Conservation (phyloP, 495 filamentous ascomycete species). For the Cryomyces minteri region DNA sequence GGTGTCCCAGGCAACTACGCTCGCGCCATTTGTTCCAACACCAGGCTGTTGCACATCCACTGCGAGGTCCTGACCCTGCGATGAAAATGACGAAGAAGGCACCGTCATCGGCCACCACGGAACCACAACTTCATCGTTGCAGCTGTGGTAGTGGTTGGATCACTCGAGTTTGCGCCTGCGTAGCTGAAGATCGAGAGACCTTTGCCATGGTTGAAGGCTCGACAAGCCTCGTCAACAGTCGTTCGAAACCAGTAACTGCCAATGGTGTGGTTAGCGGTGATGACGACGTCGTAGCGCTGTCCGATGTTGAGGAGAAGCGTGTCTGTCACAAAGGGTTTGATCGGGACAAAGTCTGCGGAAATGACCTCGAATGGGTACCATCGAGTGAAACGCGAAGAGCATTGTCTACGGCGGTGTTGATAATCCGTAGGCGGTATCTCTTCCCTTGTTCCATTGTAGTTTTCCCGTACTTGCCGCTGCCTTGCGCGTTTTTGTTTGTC, state of each 20-base stretch:
- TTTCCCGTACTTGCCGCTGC: constrained; percentile 13
- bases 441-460: constrained; percentile 16
- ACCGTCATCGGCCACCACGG: neutral
- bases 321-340: constrained; percentile 11
- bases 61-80: constrained; percentile 2
- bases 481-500: constrained; percentile 6
- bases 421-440: constrained; percentile 18
- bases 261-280: constrained; percentile 18
- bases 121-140: neutral
- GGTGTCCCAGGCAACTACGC: constrained; percentile 17
- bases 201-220: neutral
- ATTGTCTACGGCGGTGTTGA: constrained; percentile 19
- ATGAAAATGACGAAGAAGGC: neutral
- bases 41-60: constrained; percentile 5
- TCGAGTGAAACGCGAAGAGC: constrained; percentile 18
- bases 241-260: constrained; percentile 23
- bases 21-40: neutral
- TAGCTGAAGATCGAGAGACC: neutral
- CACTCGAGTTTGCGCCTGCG: neutral
- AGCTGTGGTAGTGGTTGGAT: neutral
- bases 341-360: constrained; percentile 19
- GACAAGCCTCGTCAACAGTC: constrained; percentile 4
- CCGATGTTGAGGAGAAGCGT: constrained; percentile 16
- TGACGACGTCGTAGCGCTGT: constrained; percentile 23
- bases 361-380: constrained; percentile 17